Evolutionary conservation across 192 early-diverging fungal species (phyloP).

Genomic region (Podila verticillata): DNA sequence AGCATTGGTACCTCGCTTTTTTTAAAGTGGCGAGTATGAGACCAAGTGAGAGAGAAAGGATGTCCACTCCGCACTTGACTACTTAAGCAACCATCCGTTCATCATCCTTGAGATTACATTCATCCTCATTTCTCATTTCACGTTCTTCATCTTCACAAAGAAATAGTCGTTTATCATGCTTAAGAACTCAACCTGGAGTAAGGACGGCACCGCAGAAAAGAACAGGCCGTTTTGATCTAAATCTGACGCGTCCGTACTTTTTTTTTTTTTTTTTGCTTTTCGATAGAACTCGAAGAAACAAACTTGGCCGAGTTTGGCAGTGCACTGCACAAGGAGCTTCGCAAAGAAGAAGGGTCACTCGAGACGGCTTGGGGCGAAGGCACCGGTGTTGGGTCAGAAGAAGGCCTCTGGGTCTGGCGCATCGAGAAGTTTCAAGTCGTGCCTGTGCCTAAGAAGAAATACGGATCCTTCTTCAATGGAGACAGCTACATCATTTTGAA

Average conservation of each 20-base stretch:
- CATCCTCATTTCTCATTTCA: constrained; percentile 1
- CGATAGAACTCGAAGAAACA: constrained; percentile 57
- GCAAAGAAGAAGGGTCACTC: constrained; percentile 61
- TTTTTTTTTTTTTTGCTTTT: background rate
- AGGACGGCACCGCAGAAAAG: background rate
- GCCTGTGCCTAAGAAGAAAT: constrained; percentile 64
- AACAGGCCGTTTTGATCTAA: background rate
- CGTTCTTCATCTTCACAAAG: background rate
- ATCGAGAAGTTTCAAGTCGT: constrained; percentile 82
- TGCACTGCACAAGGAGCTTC: constrained; percentile 69
- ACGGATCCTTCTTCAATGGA: constrained; percentile 77
- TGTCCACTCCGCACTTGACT: no score
- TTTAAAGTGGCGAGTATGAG: no score
- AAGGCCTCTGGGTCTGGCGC: constrained; percentile 78
- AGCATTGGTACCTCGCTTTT: no score
- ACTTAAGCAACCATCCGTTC: no score
- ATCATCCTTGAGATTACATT: background rate
- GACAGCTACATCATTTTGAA: constrained; percentile 83
- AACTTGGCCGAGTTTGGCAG: constrained; percentile 69
- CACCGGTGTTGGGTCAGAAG: constrained; percentile 52
- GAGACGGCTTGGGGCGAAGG: constrained; percentile 70
- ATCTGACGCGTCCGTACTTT: background rate
- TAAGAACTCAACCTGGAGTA: constrained; percentile 54
- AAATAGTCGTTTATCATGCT: constrained; percentile 18
- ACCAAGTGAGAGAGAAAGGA: no score